phyloP scores from a whole-genome alignment of 176 grass and related monocot species.

The Coix lacrymajobi region DNA sequence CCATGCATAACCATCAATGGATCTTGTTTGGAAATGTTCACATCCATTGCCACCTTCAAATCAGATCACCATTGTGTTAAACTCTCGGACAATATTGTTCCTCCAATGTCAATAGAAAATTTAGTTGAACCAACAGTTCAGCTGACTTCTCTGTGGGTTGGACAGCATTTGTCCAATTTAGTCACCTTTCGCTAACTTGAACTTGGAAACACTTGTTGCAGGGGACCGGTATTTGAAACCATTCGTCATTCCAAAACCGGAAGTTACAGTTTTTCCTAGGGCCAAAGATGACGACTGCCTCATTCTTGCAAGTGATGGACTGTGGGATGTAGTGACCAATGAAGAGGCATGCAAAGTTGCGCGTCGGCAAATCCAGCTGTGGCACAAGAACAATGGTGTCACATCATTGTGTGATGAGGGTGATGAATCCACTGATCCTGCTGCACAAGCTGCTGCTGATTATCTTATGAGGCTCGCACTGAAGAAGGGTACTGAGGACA shows the following conservation, averaged over 20 bases:
- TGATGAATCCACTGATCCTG: constrained; percentile 54
- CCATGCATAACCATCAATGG: constrained; percentile 23
- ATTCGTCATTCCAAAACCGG: constrained; percentile 67
- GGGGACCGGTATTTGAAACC: constrained; percentile 82
- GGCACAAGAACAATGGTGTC: constrained; percentile 79
- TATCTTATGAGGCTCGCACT: constrained; percentile 63
- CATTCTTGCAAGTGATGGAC: constrained; percentile 74
- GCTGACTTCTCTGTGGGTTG: constrained; percentile 27
- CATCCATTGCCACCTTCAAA: not conserved
- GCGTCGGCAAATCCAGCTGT: constrained; percentile 60
- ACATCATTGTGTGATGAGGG: constrained; percentile 14
- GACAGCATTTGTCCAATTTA: constrained; percentile 25
- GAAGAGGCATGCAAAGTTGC: constrained; percentile 82
- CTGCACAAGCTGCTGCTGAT: constrained; percentile 69
- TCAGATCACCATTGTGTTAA: not conserved
- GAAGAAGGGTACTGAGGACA: constrained; percentile 78
- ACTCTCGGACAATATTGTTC: constrained; percentile 10
- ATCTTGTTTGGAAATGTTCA: constrained; percentile 30
- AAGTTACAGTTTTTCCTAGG: constrained; percentile 62
- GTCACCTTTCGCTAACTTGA: constrained; percentile 14
- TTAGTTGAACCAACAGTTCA: constrained; percentile 37
- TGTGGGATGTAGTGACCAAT: constrained; percentile 79
- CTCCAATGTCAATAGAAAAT: constrained; percentile 31
- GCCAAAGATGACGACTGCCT: constrained; percentile 85
- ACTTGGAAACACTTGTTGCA: constrained; percentile 21